Percentiles rank a stretch among this genome's conserved stretches.
Conservation (phyloP, 2,329 filamentous ascomycete genomes). For the Fusarium virguliforme region DNA sequence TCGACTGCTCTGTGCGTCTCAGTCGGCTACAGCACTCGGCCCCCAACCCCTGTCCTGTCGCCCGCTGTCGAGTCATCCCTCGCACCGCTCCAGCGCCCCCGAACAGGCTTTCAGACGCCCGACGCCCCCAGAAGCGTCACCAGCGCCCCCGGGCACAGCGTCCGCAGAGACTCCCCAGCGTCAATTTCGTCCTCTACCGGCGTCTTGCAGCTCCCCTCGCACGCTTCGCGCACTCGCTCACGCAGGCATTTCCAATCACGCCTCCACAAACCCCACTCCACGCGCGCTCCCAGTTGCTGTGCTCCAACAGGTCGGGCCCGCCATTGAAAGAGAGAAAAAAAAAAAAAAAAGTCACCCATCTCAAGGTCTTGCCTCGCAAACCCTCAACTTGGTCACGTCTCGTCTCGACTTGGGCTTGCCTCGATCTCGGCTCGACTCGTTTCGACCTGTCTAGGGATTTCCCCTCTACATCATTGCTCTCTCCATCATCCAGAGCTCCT, state of each 20-base stretch:
- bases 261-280: constrained; percentile 44
- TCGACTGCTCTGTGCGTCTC: constrained; percentile 38
- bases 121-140: not conserved
- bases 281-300: constrained; percentile 33
- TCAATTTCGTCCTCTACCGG: constrained; percentile 16
- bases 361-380: constrained; percentile 43
- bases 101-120: constrained; percentile 10
- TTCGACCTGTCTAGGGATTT: constrained; percentile 39
- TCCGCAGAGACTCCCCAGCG: constrained; percentile 12
- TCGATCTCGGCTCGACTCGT: constrained; percentile 37
- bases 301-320: constrained; percentile 46
- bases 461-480: constrained; percentile 17
- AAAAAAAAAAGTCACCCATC: constrained; percentile 44
- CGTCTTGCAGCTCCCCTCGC: constrained; percentile 21
- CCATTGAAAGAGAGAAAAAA: constrained; percentile 37
- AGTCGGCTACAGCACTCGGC: constrained; percentile 12
- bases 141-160: constrained; percentile 20
- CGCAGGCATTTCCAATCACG: constrained; percentile 48
- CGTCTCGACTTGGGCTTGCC: constrained; percentile 30
- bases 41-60: constrained; percentile 28
- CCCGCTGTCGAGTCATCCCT: constrained; percentile 24
- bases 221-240: constrained; percentile 30
- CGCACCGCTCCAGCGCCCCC: constrained; percentile 15
- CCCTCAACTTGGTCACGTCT: constrained; percentile 35
- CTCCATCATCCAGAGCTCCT: constrained; percentile 26